phyloP scores from a whole-genome alignment of 2,329 filamentous ascomycete species.

The Calonectria naviculata region DNA sequence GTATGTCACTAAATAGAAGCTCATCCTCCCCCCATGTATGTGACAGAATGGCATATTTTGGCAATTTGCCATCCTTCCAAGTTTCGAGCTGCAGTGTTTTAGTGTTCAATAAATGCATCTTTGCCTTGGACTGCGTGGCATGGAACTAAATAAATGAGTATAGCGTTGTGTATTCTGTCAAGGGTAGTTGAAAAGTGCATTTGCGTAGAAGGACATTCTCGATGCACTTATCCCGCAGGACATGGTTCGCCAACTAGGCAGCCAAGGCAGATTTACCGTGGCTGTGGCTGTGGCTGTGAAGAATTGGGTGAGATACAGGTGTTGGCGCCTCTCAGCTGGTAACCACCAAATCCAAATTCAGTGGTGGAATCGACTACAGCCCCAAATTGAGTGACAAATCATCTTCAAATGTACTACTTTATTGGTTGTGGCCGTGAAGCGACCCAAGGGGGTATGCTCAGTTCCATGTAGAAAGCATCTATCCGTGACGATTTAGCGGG shows the following conservation, averaged over 20 bases:
- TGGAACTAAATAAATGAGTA: background rate
- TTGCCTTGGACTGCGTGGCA: background rate
- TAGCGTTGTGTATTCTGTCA: background rate
- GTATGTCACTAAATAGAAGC: background rate
- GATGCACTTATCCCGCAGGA: background rate
- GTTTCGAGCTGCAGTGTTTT: background rate
- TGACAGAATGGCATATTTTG: background rate
- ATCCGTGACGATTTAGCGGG: too few relatives aligned
- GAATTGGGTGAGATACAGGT: too few relatives aligned
- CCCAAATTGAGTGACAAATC: too few relatives aligned
- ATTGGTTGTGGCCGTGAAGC: too few relatives aligned
- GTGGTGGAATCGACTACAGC: too few relatives aligned
- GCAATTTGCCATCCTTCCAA: background rate
- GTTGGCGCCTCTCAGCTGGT: too few relatives aligned
- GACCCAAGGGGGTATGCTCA: too few relatives aligned
- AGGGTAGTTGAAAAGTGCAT: background rate
- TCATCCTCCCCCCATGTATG: background rate
- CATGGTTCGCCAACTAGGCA: background rate
- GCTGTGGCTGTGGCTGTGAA: background rate
- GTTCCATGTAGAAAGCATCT: too few relatives aligned
- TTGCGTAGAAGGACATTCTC: background rate
- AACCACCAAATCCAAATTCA: too few relatives aligned
- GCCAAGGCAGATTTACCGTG: background rate
- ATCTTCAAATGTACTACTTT: too few relatives aligned
- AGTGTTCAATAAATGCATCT: background rate